Evolutionary conservation across 306 rosid genomes (phyloP).

Genomic region (Sicyos edulis): DNA sequence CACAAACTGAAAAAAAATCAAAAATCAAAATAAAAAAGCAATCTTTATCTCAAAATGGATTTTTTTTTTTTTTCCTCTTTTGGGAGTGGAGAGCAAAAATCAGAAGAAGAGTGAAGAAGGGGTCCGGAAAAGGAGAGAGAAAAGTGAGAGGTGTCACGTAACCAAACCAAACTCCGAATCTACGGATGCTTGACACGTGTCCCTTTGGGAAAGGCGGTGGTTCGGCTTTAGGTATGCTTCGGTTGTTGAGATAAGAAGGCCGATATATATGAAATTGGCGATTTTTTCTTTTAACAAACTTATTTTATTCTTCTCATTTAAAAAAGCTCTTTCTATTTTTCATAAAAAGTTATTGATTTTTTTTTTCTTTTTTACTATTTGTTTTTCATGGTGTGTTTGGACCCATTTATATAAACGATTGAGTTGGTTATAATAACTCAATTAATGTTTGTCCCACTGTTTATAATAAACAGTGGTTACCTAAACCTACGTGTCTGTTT

Average conservation of each 20-base stretch:
- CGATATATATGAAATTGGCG: neutral
- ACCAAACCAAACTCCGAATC: slow-evolving; percentile 36
- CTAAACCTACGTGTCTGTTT: no score
- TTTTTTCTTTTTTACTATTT: neutral
- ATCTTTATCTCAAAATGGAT: neutral
- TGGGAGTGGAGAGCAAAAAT: slow-evolving; percentile 14
- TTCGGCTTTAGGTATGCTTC: slow-evolving; percentile 27
- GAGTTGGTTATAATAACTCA: no score
- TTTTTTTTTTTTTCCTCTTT: no score
- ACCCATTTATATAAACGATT: no score
- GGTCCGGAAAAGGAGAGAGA: slow-evolving; percentile 8
- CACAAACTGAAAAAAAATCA: neutral
- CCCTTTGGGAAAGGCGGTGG: slow-evolving; percentile 12
- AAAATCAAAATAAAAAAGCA: neutral
- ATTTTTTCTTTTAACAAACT: neutral
- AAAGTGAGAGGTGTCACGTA: slow-evolving; percentile 32
- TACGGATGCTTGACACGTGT: slow-evolving; percentile 39
- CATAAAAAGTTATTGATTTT: no score
- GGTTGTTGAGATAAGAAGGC: slow-evolving; percentile 25
- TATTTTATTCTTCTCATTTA: neutral
- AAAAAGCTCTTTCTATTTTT: no score
- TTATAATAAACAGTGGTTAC: no score
- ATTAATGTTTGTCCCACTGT: no score
- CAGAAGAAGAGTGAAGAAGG: slow-evolving; percentile 14
- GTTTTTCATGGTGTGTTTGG: no score